These are phyloP conservation scores for Hymenotorrendiella dingleyae DNA, from an alignment of 2,329 filamentous ascomycete genomes.

Conservation along the genomic window DNA sequence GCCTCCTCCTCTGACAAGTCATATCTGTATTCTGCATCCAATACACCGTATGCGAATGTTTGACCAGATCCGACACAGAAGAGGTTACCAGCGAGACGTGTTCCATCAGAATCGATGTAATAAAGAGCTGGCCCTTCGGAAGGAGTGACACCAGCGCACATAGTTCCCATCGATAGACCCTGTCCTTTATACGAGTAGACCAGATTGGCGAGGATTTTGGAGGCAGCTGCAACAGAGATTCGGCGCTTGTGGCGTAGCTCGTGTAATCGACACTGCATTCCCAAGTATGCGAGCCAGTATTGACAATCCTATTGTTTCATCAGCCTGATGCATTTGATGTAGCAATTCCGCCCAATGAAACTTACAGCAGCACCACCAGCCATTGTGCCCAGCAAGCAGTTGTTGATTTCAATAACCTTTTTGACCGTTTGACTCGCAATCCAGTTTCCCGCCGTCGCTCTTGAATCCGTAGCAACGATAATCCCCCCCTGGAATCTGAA, in stretches of 20 bases:
- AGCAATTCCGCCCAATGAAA: conserved; percentile 11
- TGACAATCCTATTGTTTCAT: conserved; percentile 69
- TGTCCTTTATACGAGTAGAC: conserved; percentile 99
- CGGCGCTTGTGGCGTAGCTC: conserved; percentile 98
- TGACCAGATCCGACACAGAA: conserved; percentile 98
- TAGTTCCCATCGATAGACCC: conserved; percentile 98
- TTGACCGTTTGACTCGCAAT: conserved; percentile 99
- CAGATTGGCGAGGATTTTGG: conserved; percentile 97
- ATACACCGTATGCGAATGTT: conserved; percentile 96
- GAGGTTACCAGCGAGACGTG: conserved; percentile 83
- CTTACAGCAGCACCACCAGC: conserved; percentile 87
- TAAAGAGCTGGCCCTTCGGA: conserved; percentile 96
- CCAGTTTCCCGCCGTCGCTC: conserved; percentile 97
- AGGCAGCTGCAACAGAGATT: conserved; percentile 94
- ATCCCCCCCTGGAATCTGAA: conserved; percentile 99
- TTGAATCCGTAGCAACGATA: conserved; percentile 95
- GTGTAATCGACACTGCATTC: conserved; percentile 98
- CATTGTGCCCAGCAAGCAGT: conserved; percentile 91
- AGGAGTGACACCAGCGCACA: conserved; percentile 95
- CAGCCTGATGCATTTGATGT: conserved; percentile 1
- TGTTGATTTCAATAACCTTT: conserved; percentile 99
- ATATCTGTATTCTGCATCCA: conserved; percentile 92
- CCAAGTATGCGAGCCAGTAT: conserved; percentile 98
- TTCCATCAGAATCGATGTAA: conserved; percentile 98
- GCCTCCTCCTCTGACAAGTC: conserved; percentile 83